phyloP scores from a whole-genome alignment of 495 filamentous ascomycete genomes.

The Xeromyces bisporus region DNA sequence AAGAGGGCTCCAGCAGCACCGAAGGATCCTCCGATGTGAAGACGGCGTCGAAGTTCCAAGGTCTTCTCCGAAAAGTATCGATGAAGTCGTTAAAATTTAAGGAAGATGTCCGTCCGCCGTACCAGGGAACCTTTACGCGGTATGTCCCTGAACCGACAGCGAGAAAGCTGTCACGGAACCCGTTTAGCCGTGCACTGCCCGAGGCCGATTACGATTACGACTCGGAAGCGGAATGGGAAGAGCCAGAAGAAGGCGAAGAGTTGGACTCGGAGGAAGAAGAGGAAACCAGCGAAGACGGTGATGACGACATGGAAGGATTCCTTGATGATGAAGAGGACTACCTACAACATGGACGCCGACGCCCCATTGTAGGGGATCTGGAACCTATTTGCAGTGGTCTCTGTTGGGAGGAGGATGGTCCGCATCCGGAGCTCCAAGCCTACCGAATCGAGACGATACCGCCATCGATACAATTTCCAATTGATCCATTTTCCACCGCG shows the following conservation, averaged over 20 bases:
- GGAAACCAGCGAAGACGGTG: constrained; percentile 32
- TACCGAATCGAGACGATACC: constrained; percentile 60
- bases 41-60: constrained; percentile 16
- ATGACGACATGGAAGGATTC: constrained; percentile 38
- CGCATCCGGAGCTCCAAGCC: constrained; percentile 26
- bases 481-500: constrained; percentile 67
- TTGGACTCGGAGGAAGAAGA: constrained; percentile 68
- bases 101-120: constrained; percentile 82
- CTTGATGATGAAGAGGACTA: constrained; percentile 35
- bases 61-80: constrained; percentile 44
- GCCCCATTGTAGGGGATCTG: constrained; percentile 46
- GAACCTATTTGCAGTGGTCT: constrained; percentile 62
- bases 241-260: constrained; percentile 65
- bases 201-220: constrained; percentile 87
- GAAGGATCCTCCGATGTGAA: constrained; percentile 16
- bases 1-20: constrained; percentile 28
- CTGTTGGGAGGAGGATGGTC: constrained; percentile 54
- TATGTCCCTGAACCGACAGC: constrained; percentile 30
- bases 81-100: constrained; percentile 68
- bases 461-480: constrained; percentile 35
- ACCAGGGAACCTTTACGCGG: constrained; percentile 67
- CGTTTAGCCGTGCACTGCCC: constrained; percentile 43
- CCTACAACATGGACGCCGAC: constrained; percentile 22
- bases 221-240: constrained; percentile 90
- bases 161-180: constrained; percentile 48